These are phyloP conservation scores for Sclerotinia trifoliorum DNA, from an alignment of 2,329 filamentous ascomycete species.

Conservation along the genomic window DNA sequence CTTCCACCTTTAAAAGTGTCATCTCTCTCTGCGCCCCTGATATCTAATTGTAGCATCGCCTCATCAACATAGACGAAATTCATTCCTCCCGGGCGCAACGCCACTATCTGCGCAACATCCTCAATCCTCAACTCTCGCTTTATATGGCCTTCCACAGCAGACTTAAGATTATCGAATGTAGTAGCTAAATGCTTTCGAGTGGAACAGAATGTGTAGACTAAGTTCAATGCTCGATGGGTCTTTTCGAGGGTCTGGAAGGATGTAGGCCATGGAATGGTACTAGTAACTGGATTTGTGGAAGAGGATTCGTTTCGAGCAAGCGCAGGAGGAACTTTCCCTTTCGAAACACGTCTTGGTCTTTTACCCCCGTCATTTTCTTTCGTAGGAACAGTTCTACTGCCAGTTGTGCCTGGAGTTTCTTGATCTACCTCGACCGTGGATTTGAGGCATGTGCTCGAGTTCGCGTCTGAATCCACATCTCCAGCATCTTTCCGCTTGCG, in stretches of 20 bases:
- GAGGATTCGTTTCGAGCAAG: slow-evolving; percentile 33
- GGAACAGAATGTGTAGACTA: slow-evolving; percentile 93
- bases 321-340: slow-evolving; percentile 33
- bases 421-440: background rate
- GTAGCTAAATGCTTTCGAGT: slow-evolving; percentile 90
- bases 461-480: slow-evolving; percentile 27
- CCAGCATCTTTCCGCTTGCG: slow-evolving; percentile 42
- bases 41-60: slow-evolving; percentile 74
- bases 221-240: slow-evolving; percentile 80
- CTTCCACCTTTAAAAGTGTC: slow-evolving; percentile 60
- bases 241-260: slow-evolving; percentile 70
- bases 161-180: slow-evolving; percentile 84
- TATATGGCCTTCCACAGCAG: slow-evolving; percentile 80
- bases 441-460: background rate
- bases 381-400: slow-evolving; percentile 50
- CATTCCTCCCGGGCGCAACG: slow-evolving; percentile 73
- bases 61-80: slow-evolving; percentile 87
- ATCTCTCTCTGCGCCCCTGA: slow-evolving; percentile 66
- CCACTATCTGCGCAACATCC: slow-evolving; percentile 80
- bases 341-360: slow-evolving; percentile 48
- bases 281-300: slow-evolving; percentile 32
- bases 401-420: slow-evolving; percentile 19
- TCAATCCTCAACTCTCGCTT: slow-evolving; percentile 67
- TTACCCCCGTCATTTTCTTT: slow-evolving; percentile 54
- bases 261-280: slow-evolving; percentile 62